Conservation (phyloP, 768 basidiomycete genomes). For the Chalciporus sphaerocephalus region DNA sequence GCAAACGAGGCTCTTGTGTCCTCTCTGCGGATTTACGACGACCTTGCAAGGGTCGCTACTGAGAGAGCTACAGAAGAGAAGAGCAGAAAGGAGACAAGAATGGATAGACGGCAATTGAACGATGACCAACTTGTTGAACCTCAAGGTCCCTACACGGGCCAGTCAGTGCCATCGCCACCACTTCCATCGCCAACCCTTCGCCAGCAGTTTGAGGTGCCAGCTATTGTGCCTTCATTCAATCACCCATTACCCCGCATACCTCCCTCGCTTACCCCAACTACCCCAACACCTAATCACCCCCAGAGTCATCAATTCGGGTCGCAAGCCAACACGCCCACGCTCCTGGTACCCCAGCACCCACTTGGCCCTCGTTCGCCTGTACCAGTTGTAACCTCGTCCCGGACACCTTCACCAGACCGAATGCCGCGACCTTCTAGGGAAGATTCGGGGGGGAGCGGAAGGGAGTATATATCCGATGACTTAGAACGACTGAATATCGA, state of each 20-base stretch:
- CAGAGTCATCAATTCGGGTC: slow-evolving; percentile 21
- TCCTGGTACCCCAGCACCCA: slow-evolving; percentile 65
- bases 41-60: slow-evolving; percentile 62
- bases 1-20: slow-evolving; percentile 70
- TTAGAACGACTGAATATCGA: slow-evolving; percentile 28
- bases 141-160: slow-evolving; percentile 14
- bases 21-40: slow-evolving; percentile 71
- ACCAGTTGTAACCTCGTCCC: slow-evolving; percentile 44
- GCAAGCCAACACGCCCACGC: slow-evolving; percentile 28
- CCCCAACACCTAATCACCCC: slow-evolving; percentile 11
- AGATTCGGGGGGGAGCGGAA: slow-evolving; percentile 23
- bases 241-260: slow-evolving; percentile 40
- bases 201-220: slow-evolving; percentile 30
- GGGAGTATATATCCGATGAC: slow-evolving; percentile 22
- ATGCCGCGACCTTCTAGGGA: slow-evolving; percentile 16
- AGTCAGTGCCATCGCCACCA: slow-evolving; percentile 29
- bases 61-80: slow-evolving; percentile 57
- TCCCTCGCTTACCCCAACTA: slow-evolving; percentile 22
- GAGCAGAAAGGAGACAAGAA: slow-evolving; percentile 62
- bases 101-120: slow-evolving; percentile 47
- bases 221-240: slow-evolving; percentile 27
- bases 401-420: slow-evolving; percentile 69
- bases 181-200: slow-evolving; percentile 28
- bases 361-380: slow-evolving; percentile 68
- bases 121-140: slow-evolving; percentile 24